A percentile compares a stretch with the other conserved stretches of the same genome.
Conservation (phyloP, 352 stramenopile species). For the Pythium guiyangense region DNA sequence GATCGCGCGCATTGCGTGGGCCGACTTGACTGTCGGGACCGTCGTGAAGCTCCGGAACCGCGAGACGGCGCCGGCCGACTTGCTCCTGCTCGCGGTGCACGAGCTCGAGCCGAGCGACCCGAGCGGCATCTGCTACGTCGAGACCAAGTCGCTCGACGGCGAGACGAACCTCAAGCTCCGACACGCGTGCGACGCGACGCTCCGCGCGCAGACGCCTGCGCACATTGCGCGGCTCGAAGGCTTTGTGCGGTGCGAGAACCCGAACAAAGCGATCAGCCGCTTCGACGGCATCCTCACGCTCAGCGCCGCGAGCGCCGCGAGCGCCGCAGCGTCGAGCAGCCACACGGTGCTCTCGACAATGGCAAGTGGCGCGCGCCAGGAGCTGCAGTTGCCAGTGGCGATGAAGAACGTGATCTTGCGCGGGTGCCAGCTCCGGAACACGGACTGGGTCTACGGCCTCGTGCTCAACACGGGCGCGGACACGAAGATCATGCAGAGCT, state of each 20-base stretch:
- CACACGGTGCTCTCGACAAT: background rate
- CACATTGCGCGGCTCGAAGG: constrained; percentile 64
- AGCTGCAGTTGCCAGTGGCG: constrained; percentile 30
- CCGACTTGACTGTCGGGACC: constrained; percentile 71
- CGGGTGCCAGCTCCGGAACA: constrained; percentile 85
- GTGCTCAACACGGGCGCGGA: constrained; percentile 86
- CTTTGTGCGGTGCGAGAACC: constrained; percentile 62
- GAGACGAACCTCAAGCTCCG: constrained; percentile 93
- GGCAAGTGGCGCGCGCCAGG: background rate
- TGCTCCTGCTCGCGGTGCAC: constrained; percentile 77
- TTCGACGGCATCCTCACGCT: constrained; percentile 70
- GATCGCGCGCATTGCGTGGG: constrained; percentile 61
- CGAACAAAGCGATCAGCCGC: constrained; percentile 74
- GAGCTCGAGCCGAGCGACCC: constrained; percentile 52
- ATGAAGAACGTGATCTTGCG: constrained; percentile 89
- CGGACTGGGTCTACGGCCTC: constrained; percentile 84
- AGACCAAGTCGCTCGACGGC: constrained; percentile 92
- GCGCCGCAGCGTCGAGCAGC: constrained; percentile 8
- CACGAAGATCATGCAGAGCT: constrained; percentile 85
- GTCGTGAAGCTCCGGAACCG: constrained; percentile 80
- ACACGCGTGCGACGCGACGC: constrained; percentile 65
- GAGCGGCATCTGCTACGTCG: constrained; percentile 78
- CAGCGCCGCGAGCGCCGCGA: constrained; percentile 13
- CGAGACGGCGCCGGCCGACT: constrained; percentile 74
- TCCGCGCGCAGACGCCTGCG: constrained; percentile 67